These are phyloP conservation scores for Extremus antarcticus DNA, from an alignment of 495 filamentous ascomycete species.

Conservation along the genomic window DNA sequence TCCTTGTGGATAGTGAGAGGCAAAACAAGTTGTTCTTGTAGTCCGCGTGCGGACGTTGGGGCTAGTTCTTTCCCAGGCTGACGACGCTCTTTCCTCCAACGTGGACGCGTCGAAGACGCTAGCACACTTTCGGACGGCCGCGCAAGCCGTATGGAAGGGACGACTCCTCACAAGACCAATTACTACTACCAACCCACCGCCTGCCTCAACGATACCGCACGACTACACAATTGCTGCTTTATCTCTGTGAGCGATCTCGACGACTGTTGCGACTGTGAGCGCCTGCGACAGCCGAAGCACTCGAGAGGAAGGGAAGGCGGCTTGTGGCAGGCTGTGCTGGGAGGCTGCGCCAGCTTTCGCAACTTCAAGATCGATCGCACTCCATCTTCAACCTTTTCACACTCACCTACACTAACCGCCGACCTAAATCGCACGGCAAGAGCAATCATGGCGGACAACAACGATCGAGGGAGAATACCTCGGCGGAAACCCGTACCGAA, in stretches of 20 bases:
- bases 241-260: not conserved
- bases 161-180: not conserved
- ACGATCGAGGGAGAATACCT: conserved; percentile 9
- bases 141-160: not conserved
- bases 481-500: conserved; percentile 15
- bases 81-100: not conserved
- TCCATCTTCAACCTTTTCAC: not conserved
- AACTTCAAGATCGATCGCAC: not conserved
- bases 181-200: not conserved
- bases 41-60: too few relatives aligned
- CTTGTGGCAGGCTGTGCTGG: not conserved
- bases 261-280: not conserved
- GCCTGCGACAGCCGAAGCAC: not conserved
- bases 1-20: not conserved
- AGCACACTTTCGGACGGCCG: not conserved
- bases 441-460: conserved; percentile 18
- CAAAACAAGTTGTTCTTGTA: not conserved
- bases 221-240: not conserved
- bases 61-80: too few relatives aligned
- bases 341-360: not conserved
- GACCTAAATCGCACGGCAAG: not conserved
- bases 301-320: not conserved
- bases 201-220: not conserved
- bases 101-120: not conserved
- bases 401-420: not conserved